Conservation (phyloP, 2,329 filamentous ascomycete genomes). For the Orbilia quercus region DNA sequence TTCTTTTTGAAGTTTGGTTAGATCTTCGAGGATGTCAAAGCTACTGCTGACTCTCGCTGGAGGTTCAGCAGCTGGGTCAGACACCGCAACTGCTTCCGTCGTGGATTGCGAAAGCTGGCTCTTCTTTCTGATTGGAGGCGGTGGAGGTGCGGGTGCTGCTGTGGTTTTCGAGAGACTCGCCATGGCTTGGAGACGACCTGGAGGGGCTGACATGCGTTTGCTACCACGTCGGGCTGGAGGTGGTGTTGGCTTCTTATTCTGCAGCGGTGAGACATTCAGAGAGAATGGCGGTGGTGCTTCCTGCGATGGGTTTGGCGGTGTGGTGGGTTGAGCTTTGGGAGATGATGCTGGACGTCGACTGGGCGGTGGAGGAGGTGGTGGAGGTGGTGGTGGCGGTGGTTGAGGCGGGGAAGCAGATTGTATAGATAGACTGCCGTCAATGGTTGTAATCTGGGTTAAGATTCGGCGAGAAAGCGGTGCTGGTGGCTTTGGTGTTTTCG, state of each 20-base stretch:
- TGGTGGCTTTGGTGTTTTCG: constrained; percentile 45
- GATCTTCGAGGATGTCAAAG: constrained; percentile 75
- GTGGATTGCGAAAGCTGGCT: constrained; percentile 46
- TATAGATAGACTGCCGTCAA: constrained; percentile 16
- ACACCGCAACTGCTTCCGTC: constrained; percentile 41
- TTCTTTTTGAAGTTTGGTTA: constrained; percentile 77
- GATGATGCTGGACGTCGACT: constrained; percentile 51
- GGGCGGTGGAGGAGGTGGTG: constrained; percentile 56
- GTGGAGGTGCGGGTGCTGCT: constrained; percentile 50
- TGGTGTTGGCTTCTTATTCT: constrained; percentile 44
- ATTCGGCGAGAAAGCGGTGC: constrained; percentile 50
- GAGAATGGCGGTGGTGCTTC: constrained; percentile 37
- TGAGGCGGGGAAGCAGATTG: constrained; percentile 30
- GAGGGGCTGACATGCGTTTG: constrained; percentile 49
- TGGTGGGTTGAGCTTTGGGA: constrained; percentile 32
- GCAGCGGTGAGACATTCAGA: constrained; percentile 33
- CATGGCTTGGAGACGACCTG: constrained; percentile 37
- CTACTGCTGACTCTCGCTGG: constrained; percentile 57
- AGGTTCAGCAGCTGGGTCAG: constrained; percentile 58
- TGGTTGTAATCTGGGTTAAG: constrained; percentile 18
- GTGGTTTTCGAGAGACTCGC: constrained; percentile 53
- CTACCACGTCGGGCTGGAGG: constrained; percentile 42
- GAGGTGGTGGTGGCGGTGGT: constrained; percentile 24
- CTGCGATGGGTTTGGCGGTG: constrained; percentile 26
- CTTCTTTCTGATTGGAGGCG: constrained; percentile 45